phyloP scores from a whole-genome alignment of 1,139 yeast species.

The Hansenula anomala region DNA sequence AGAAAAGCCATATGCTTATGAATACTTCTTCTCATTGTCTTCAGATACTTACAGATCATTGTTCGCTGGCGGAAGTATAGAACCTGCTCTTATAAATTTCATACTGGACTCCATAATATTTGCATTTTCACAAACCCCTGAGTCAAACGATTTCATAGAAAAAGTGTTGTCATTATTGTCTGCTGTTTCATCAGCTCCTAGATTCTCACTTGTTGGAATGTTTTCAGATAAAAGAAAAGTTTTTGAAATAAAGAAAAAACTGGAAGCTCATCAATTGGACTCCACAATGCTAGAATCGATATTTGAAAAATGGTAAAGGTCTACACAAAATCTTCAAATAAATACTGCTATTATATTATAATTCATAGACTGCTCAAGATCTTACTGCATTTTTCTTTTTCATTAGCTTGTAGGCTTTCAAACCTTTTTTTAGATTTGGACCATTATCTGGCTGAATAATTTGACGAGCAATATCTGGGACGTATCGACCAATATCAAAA shows the following conservation, averaged over 20 bases:
- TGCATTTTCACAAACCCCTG: neutral
- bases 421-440: constrained; percentile 32
- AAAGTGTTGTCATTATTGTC: constrained; percentile 4
- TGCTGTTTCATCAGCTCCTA: constrained; percentile 9
- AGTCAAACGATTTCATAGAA: neutral
- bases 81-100: constrained; percentile 49
- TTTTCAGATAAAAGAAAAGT: constrained; percentile 5
- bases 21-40: constrained; percentile 35
- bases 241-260: neutral
- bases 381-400: constrained; percentile 2
- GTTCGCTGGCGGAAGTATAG: constrained; percentile 49
- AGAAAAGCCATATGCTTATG: constrained; percentile 30
- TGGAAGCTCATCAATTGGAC: neutral
- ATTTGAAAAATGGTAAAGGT: neutral
- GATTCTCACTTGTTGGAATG: constrained; percentile 5
- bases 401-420: constrained; percentile 23
- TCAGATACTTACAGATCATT: constrained; percentile 28
- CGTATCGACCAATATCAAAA: constrained; percentile 33
- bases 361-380: no score
- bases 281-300: neutral
- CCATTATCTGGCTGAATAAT: constrained; percentile 40
- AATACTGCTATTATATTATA: no score
- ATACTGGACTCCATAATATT: constrained; percentile 40
- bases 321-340: no score
- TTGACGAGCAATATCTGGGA: constrained; percentile 32